Base-by-base conservation (phyloP, 2,329 filamentous ascomycete genomes). In the Aspergillus fijiensis region DNA sequence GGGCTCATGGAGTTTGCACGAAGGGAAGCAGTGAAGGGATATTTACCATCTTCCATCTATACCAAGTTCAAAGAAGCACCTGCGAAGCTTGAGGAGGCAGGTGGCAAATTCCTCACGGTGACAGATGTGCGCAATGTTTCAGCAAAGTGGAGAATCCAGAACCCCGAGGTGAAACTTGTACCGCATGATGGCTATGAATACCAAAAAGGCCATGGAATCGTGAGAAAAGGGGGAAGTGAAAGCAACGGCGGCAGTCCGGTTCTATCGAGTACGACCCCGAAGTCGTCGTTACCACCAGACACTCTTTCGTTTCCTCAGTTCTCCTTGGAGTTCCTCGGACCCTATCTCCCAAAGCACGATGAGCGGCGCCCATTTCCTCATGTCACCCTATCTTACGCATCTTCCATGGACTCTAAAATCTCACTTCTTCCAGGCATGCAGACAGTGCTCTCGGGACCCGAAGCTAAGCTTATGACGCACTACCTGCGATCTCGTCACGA, bases 391-490 rank as follows among this genome's bases (percentile, higher is more conserved):
- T 97, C 94, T 12, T 98, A 93, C 76, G 94, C 95, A 23, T 89
- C 89, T 6, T 97, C 93, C 4, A 88, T 99, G 66, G 94, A 98
- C 78, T 89, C 89, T 47, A 85, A 87, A 57, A 83, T 96, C 54
- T 86, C 92, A 1, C 82, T 94, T 29, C 83, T 88, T 0, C 91
- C 92, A 0, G 92, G 92, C 14, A 82, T 87, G n/a, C 90, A 89
- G 65, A 98, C 94, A 2, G 81, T 85, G 0, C 84, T 98, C 14
- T 98, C 94, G 1, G 93, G 93, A 3, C 85, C 89, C 0, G 82
- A 88, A 64, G 91, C 91, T 42, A 96, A 96, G 76, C 85, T 90
- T 56, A 96, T 98, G 91, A 97, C 94, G 0, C 94, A 98, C 76
- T 91, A 90, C 73, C 84, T 98, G 29, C 90, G 94, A 69, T 88